Base-by-base conservation (phyloP, 257 asterid genomes). In the Lycium ferocissimum region DNA sequence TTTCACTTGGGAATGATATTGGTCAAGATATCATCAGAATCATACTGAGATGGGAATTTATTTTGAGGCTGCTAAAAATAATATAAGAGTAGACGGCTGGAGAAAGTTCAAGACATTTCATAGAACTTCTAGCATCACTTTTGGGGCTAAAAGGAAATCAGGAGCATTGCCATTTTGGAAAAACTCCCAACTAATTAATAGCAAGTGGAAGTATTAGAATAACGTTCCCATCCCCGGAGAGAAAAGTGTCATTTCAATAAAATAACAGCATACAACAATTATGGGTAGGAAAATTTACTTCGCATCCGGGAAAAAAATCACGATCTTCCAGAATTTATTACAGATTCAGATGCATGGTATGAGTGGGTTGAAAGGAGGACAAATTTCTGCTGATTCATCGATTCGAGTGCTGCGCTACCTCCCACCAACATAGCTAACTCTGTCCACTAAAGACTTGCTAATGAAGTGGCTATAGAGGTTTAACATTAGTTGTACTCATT, bases 71-170 rank as follows among this genome's bases (percentile, higher is more conserved):
- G 45, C 82, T 76, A 53, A 76, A 76, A 76, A 14, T 4, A 76
- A 76, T 22, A 14, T 0, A 43, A 9, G 35, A 70, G 54, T 35
- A 69, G 26, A 38, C 33, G 38, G 13, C 11, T 69, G 26, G 78
- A 69, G 26, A 69, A 73, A 73, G 59, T 47, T 10, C 79, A 71
- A 12, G 40, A 73, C 5, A 45, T 45, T 45, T 45, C 33, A 45
- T 73, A n/a, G 40, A n/a, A 73, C 54, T 71, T 35, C 56, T 40
- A 73, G 38, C 58, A n/a, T 47, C 57, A 73, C 40, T 43, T 66
- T 33, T 6, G 73, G 45, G 76, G 76, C 76, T 45, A 43, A 73
- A 20, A 1, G 10, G 38, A 73, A 45, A 40, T 40, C 38, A 43
- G 35, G 57, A 72, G 18, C 80, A 45, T 12, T 1, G 6, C 14